Conservation (phyloP, 306 rosid genomes). For the Argentina anserina region DNA sequence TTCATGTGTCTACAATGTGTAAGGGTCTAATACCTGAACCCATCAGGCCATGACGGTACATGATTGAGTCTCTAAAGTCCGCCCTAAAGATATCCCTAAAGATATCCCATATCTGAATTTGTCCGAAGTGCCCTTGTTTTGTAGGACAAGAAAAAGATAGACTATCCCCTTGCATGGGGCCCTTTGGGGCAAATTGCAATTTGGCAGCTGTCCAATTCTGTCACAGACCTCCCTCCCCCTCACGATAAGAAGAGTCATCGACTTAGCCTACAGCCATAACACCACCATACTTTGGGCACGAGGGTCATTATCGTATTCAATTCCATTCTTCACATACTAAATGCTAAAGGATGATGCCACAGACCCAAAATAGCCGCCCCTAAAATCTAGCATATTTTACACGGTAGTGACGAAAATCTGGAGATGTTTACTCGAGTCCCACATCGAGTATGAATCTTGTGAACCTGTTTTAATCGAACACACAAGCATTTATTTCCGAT, state of each 20-base stretch:
- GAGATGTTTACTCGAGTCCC: background rate
- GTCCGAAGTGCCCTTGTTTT: background rate
- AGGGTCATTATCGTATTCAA: slow-evolving; percentile 5
- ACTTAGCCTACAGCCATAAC: background rate
- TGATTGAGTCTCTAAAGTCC: background rate
- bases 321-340: background rate
- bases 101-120: background rate
- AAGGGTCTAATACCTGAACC: too few species aligned
- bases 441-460: background rate
- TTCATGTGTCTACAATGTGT: too few species aligned
- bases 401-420: background rate
- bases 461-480: background rate
- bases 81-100: too few species aligned
- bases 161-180: background rate
- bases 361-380: background rate
- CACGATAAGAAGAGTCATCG: background rate
- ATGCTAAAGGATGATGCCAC: background rate
- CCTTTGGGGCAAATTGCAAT: background rate
- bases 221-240: background rate
- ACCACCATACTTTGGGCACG: slow-evolving; percentile 10
- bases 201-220: slow-evolving; percentile 2
- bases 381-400: background rate
- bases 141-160: background rate
- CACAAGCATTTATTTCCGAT: background rate
- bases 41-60: background rate